Evolutionary conservation across 306 rosid genomes (phyloP), one percentile per base, ranked within the genome.

Genomic region (Fragaria nilgerrensis): DNA sequence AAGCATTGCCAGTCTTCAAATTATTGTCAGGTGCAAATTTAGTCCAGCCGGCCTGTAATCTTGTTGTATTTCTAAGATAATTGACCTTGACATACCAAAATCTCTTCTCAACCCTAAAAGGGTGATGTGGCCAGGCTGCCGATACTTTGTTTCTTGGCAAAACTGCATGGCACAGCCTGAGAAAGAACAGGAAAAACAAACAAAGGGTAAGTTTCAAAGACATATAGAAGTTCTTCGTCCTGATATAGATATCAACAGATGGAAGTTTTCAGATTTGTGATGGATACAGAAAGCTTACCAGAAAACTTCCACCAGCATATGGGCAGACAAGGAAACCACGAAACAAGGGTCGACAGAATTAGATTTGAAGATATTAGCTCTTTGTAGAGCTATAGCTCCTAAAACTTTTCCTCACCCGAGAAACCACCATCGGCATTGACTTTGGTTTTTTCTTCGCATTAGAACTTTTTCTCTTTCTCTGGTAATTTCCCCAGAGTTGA

Each of bases 231-330:
- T 11, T 44, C 48, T 44, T 44, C 48, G 10, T 44, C 48, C 48
- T 44, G 14, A 36, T 36, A 44, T 14, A 14, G 63, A 8, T 9
- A 56, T 22, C 29, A 22, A 9, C 32, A 55, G 2, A 55, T n/a
- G n/a, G 12, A n/a, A 56, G 63, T 23, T 56, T 9, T 10, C 0
- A 36, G 16, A 71, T 27, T 83, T 76, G 48, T 75, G 62, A 55
- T 68, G 68, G 10, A 58, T 80, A 75, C 12, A 37, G 48, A 79
- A 83, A 5, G 58, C 34, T 44, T 71, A 44, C 86, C 81, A 83
- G 3, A 74, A 58, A 15, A 43, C 2, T 0, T 22, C 36, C 12
- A 4, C 9, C 0, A 14, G 29, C 49, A 44, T 44, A 43, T 43
- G n/a, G 55, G 4, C 14, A 17, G 20, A 4, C 32, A 81, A 29